Evolutionary conservation across 257 asterid species (phyloP).

Genomic region (Eustoma russellianum): DNA sequence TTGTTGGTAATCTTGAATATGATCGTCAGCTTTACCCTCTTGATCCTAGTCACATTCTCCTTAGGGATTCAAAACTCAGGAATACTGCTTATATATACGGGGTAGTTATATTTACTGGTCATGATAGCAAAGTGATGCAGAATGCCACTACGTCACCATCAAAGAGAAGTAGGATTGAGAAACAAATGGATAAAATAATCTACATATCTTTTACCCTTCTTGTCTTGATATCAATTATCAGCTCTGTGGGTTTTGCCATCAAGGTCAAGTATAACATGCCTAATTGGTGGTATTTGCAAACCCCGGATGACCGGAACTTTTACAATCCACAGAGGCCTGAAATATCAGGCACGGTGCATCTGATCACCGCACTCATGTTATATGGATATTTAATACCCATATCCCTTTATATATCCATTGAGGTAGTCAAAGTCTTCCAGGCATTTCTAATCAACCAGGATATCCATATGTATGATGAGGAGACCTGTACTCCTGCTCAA

Average conservation of each 20-base stretch:
- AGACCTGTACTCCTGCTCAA: constrained; percentile 35
- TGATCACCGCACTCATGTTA: constrained; percentile 40
- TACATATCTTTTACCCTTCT: constrained; percentile 43
- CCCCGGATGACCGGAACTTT: background rate
- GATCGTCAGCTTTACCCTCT: constrained; percentile 21
- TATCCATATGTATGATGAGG: constrained; percentile 41
- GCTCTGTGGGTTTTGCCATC: constrained; percentile 32
- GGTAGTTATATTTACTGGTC: constrained; percentile 49
- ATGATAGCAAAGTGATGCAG: constrained; percentile 45
- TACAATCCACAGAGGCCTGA: constrained; percentile 18
- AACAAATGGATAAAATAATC: constrained; percentile 44
- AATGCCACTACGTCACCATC: constrained; percentile 59
- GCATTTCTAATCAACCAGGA: constrained; percentile 55
- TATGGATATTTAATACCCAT: constrained; percentile 65
- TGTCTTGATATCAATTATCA: constrained; percentile 29
- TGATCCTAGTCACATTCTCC: constrained; percentile 34
- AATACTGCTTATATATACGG: constrained; percentile 49
- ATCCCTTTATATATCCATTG: constrained; percentile 65
- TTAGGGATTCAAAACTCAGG: constrained; percentile 62
- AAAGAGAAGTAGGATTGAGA: constrained; percentile 52
- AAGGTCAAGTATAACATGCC: constrained; percentile 14
- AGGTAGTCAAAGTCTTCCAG: constrained; percentile 53
- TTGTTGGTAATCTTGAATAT: constrained; percentile 43
- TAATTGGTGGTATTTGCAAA: constrained; percentile 34
- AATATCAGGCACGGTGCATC: constrained; percentile 33